Conservation (phyloP, 352 stramenopile genomes). For the Globisporangium solare region DNA sequence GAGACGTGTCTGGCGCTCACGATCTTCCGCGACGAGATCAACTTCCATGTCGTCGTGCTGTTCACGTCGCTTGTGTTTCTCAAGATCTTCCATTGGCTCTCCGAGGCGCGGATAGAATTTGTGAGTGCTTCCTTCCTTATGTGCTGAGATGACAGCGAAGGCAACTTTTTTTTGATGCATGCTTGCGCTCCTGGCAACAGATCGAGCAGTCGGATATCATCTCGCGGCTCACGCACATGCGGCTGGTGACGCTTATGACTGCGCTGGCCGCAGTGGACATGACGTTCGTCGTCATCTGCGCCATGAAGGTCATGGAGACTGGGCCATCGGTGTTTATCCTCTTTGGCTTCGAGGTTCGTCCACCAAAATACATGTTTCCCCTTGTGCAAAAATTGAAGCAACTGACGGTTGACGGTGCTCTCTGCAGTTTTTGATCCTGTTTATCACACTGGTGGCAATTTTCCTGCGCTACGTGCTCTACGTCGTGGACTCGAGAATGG, state of each 20-base stretch:
- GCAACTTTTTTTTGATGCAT: no score
- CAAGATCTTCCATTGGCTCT: conserved; percentile 93
- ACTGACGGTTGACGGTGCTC: not conserved
- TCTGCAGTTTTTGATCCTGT: conserved; percentile 88
- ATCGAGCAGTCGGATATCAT: conserved; percentile 88
- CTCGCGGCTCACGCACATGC: conserved; percentile 71
- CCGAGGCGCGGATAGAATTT: conserved; percentile 88
- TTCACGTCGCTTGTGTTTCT: conserved; percentile 95
- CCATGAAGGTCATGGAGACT: conserved; percentile 65
- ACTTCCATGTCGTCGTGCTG: conserved; percentile 90
- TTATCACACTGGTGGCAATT: conserved; percentile 89
- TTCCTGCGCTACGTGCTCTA: conserved; percentile 91
- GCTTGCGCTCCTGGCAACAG: conserved; percentile 20
- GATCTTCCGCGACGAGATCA: conserved; percentile 98
- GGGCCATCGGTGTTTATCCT: conserved; percentile 93
- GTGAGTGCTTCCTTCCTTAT: conserved; percentile 34
- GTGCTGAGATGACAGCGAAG: no score
- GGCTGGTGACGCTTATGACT: conserved; percentile 86
- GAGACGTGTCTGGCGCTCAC: conserved; percentile 99
- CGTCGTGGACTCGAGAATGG: conserved; percentile 89
- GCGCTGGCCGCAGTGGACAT: conserved; percentile 87
- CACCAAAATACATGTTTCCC: no score
- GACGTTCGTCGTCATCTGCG: conserved; percentile 87
- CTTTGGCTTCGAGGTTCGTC: conserved; percentile 93
- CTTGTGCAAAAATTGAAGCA: no score